Percentiles rank a stretch among this genome's conserved stretches.
These are phyloP conservation scores for Daldinia childiae DNA, from an alignment of 495 filamentous ascomycete species.

Conservation along the genomic window DNA sequence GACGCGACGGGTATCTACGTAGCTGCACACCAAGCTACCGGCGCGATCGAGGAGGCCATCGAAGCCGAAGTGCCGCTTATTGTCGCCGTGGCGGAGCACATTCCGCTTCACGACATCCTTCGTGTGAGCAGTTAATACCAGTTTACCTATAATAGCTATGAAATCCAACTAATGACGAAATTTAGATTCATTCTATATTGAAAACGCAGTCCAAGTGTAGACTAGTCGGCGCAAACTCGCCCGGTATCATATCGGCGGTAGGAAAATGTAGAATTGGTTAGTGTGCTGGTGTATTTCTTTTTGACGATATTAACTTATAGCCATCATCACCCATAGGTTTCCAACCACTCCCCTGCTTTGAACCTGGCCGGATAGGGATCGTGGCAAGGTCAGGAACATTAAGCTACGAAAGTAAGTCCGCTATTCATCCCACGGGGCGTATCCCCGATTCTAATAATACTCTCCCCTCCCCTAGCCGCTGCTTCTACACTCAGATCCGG, in stretches of 20 bases:
- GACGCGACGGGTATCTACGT: slow-evolving; percentile 90
- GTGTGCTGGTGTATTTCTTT: background rate
- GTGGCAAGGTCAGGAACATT: slow-evolving; percentile 89
- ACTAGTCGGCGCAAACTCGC: slow-evolving; percentile 85
- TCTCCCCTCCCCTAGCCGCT: slow-evolving; percentile 63
- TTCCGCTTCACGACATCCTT: slow-evolving; percentile 86
- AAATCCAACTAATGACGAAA: background rate
- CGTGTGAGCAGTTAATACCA: slow-evolving; percentile 60
- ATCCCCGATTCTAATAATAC: background rate
- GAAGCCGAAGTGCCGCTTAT: slow-evolving; percentile 88
- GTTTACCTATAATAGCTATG: too few species aligned
- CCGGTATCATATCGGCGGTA: slow-evolving; percentile 86
- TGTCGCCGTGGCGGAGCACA: slow-evolving; percentile 91
- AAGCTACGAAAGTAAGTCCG: slow-evolving; percentile 71
- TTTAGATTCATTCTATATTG: slow-evolving; percentile 75
- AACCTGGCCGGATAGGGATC: slow-evolving; percentile 79
- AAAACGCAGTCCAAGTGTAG: slow-evolving; percentile 82
- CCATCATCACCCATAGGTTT: slow-evolving; percentile 59
- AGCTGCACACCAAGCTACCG: slow-evolving; percentile 76
- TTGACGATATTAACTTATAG: slow-evolving; percentile 2
- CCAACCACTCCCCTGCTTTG: slow-evolving; percentile 81
- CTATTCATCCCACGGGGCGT: background rate
- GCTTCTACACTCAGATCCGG: slow-evolving; percentile 83
- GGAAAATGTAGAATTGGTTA: slow-evolving; percentile 79
- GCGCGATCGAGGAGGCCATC: slow-evolving; percentile 88